phyloP scores from a whole-genome alignment of 1,284 basidiomycete genomes.

The Vanrija pseudolonga region DNA sequence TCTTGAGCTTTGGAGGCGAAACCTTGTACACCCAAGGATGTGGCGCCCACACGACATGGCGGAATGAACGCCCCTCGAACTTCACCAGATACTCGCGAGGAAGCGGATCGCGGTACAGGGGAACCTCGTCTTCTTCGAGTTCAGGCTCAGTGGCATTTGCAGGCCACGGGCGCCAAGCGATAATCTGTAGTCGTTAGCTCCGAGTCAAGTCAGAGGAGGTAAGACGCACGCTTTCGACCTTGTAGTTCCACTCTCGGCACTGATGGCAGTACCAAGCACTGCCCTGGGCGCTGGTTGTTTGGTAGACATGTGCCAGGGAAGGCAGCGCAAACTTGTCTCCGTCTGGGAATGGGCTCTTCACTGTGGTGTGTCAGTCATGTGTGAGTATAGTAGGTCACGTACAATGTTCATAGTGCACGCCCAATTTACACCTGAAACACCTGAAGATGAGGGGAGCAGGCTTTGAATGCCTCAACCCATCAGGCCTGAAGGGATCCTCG shows the following conservation, averaged over 20 bases:
- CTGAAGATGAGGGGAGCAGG: constrained; percentile 61
- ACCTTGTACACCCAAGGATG: constrained; percentile 79
- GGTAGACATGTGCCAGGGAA: constrained; percentile 55
- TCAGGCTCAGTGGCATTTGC: constrained; percentile 58
- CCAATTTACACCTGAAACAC: constrained; percentile 72
- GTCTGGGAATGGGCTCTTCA: constrained; percentile 19
- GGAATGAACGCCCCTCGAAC: constrained; percentile 71
- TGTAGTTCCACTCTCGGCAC: constrained; percentile 68
- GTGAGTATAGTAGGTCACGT: constrained; percentile 2
- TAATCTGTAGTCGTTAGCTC: no score
- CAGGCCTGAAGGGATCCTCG: no score
- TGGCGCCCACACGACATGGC: constrained; percentile 74
- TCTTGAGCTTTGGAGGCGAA: constrained; percentile 60
- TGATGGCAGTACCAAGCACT: constrained; percentile 70
- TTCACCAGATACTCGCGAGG: constrained; percentile 88
- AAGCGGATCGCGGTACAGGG: constrained; percentile 60
- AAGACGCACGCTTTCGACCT: constrained; percentile 58
- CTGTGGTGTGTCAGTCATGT: constrained; percentile 14
- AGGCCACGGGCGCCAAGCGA: constrained; percentile 84
- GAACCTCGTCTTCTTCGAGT: constrained; percentile 50
- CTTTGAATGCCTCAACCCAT: neutral
- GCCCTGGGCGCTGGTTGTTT: constrained; percentile 42
- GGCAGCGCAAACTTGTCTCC: constrained; percentile 14
- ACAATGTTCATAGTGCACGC: constrained; percentile 71
- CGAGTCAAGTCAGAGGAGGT: neutral